A percentile compares a stretch with the other conserved stretches of the same genome.
Conservation (phyloP, 768 basidiomycete species). For the Rhizopogon vulgaris region DNA sequence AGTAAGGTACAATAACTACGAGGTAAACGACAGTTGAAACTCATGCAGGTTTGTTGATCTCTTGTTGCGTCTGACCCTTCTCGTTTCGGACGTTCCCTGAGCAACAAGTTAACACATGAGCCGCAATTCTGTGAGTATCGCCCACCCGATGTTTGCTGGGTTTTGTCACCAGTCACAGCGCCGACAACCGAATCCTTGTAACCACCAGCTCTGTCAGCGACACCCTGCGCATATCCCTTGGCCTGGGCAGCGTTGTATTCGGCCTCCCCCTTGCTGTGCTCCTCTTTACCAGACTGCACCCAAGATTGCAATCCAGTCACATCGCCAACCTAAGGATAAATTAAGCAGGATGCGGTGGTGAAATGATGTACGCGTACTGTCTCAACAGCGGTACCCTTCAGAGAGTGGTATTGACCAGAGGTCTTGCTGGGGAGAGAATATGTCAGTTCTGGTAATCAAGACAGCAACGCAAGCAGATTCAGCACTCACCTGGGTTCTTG, state of each 20-base stretch:
- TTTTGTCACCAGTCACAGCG: constrained; percentile 48
- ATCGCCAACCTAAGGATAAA: constrained; percentile 32
- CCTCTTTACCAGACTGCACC: constrained; percentile 41
- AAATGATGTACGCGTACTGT: constrained; percentile 15
- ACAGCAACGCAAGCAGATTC: not conserved
- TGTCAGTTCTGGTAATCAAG: not conserved
- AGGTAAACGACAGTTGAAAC: not conserved
- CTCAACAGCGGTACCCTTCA: constrained; percentile 31
- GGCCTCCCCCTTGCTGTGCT: constrained; percentile 42
- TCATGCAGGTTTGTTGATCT: constrained; percentile 36
- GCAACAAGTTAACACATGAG: not conserved
- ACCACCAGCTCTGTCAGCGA: constrained; percentile 37
- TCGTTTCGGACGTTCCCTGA: constrained; percentile 49
- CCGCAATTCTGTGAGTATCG: not conserved
- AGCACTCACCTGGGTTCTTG: constrained; percentile 22
- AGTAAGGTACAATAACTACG: not conserved
- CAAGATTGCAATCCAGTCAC: constrained; percentile 36
- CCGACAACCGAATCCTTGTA: constrained; percentile 51
- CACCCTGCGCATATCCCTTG: constrained; percentile 47
- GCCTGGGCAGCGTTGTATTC: constrained; percentile 42
- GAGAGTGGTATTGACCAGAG: constrained; percentile 30
- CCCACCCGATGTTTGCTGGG: constrained; percentile 44
- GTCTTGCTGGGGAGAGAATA: constrained; percentile 23
- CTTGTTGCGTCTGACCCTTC: constrained; percentile 50
- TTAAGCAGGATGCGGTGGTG: not conserved